Conservation (phyloP, 2,329 filamentous ascomycete species). For the Xylariales sp. region DNA sequence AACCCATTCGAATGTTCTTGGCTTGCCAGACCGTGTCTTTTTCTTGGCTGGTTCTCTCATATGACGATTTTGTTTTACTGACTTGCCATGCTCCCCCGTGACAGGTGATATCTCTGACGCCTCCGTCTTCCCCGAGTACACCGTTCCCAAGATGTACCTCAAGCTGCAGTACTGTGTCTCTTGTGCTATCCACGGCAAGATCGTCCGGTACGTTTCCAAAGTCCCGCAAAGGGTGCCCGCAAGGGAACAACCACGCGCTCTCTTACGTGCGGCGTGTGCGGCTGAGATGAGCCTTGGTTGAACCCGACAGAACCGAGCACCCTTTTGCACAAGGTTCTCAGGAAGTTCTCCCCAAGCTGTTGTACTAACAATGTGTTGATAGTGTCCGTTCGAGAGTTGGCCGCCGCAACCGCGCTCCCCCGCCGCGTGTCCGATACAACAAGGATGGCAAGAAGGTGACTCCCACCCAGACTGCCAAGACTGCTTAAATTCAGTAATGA, state of each 20-base stretch:
- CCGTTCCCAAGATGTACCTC: constrained; percentile 99
- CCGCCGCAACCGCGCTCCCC: constrained; percentile 97
- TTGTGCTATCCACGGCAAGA: constrained; percentile 99
- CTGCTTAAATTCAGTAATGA: constrained; percentile 30
- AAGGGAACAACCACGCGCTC: constrained; percentile 53
- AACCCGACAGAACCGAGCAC: constrained; percentile 30
- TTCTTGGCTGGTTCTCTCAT: no score
- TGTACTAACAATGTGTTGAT: no score
- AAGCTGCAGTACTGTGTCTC: constrained; percentile 99
- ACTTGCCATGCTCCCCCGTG: no score
- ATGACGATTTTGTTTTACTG: no score
- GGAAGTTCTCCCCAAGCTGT: no score
- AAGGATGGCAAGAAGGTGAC: constrained; percentile 99
- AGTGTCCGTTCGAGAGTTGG: constrained; percentile 97
- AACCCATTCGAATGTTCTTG: no score
- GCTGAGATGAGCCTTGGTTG: constrained; percentile 57
- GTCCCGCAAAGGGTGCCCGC: constrained; percentile 20
- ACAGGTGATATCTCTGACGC: constrained; percentile 99
- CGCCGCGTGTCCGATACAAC: constrained; percentile 98
- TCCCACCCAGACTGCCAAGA: constrained; percentile 75
- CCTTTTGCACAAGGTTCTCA: no score
- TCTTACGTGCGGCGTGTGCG: constrained; percentile 31
- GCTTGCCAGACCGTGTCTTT: no score
- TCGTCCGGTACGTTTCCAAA: constrained; percentile 86
- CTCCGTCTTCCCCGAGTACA: constrained; percentile 98